Base-by-base conservation (phyloP, 495 filamentous ascomycete genomes). In the Penicillium parvum region DNA sequence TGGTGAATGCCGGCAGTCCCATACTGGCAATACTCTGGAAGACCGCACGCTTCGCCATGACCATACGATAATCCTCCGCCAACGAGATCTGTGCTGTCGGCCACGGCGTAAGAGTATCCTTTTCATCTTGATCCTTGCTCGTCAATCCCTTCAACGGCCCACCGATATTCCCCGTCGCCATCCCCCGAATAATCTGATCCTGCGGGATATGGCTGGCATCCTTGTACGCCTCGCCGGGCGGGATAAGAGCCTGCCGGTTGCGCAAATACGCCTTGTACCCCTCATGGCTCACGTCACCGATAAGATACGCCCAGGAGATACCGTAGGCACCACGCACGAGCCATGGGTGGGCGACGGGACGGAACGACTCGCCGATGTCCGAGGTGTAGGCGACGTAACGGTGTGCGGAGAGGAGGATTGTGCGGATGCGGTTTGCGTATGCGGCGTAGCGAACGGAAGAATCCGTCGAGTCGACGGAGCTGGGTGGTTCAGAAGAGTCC, bases 341-440 rank as follows among this genome's bases (percentile, higher is more conserved):
- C 52, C 67, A 81, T 0, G 88, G 90, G 61, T 96, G 88, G 4
- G 90, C 90, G 40, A 97, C 76, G 3, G 92, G 92, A 5, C 92
- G 84, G 68, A 98, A 98, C 7, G 87, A 94, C 64, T 98, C 92
- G 60, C 92, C 92, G 30, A 98, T 88, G 62, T 98, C 92, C 22
- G 86, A 91, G 10, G 92, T 97, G 69, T 97, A 98, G 49, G 92
- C 92, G 45, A 98, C 88, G 63, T 98, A 97, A 57, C 92, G 85
- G 59, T 98, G 92, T 19, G 90, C 88, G 29, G 84, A 84, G 56
- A 88, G 76, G 51, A 98, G 81, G 57, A 96, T 85, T 12, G 91
- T 98, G 47, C 89, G 85, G 47, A 90, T 66, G 41, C 90, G 81
- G 50, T 81, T 79, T 37, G 87, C 87, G 69, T 98, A 97, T 53